Evolutionary conservation across 2,329 filamentous ascomycete species (phyloP).

Genomic region (Ophiostoma ulmi): DNA sequence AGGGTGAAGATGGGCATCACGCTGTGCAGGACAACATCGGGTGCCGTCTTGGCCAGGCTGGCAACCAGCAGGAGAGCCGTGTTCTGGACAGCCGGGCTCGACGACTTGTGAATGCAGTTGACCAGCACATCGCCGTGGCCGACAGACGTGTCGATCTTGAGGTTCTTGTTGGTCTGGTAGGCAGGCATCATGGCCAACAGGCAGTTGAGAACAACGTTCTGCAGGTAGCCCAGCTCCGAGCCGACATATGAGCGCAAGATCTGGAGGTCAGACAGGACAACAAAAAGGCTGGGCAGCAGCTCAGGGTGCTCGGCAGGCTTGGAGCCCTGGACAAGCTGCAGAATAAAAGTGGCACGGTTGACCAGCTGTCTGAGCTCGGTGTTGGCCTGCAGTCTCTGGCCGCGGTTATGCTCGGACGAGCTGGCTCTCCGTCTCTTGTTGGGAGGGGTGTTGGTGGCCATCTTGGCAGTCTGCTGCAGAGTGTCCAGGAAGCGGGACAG

Average conservation of each 20-base stretch:
- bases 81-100: constrained; percentile 91
- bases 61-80: constrained; percentile 83
- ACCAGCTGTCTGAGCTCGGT: constrained; percentile 63
- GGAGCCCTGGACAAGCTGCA: constrained; percentile 82
- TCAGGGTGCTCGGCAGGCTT: constrained; percentile 69
- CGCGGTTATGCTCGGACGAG: constrained; percentile 60
- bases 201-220: constrained; percentile 76
- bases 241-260: constrained; percentile 74
- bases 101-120: constrained; percentile 86
- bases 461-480: constrained; percentile 66
- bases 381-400: constrained; percentile 56
- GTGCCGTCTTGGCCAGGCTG: constrained; percentile 77
- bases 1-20: constrained; percentile 99
- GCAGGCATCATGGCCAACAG: constrained; percentile 78
- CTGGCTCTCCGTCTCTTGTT: constrained; percentile 77
- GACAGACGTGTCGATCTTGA: constrained; percentile 69
- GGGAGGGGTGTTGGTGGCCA: constrained; percentile 65
- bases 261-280: constrained; percentile 78
- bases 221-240: constrained; percentile 84
- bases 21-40: constrained; percentile 87
- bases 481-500: constrained; percentile 67
- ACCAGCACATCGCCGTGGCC: constrained; percentile 88
- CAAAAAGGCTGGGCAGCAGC: constrained; percentile 74
- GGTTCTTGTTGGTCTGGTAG: constrained; percentile 56
- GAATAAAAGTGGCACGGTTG: constrained; percentile 74